Evolutionary conservation across 2,329 filamentous ascomycete species (phyloP).

Genomic region (Tolypocladium tundrense): DNA sequence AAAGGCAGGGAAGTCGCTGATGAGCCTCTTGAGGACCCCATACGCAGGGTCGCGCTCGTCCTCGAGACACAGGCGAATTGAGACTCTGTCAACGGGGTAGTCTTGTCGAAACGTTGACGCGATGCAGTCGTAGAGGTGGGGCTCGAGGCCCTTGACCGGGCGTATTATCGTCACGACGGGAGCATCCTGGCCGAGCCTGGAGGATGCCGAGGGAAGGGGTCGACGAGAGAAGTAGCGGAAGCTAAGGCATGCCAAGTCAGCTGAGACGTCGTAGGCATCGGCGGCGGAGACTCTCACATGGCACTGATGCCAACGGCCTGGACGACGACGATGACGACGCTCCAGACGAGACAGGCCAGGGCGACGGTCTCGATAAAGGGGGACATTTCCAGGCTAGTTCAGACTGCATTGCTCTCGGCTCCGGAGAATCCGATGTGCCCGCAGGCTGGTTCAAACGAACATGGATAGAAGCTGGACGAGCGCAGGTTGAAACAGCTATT

Average conservation of each 20-base stretch:
- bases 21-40: conserved; percentile 58
- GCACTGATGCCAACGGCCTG: conserved; percentile 46
- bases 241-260: conserved; percentile 18
- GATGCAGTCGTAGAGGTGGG: conserved; percentile 84
- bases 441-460: neutral
- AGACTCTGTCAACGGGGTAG: conserved; percentile 68
- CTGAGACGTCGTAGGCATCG: neutral
- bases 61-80: conserved; percentile 74
- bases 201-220: conserved; percentile 38
- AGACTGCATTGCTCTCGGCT: conserved; percentile 4
- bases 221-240: conserved; percentile 42
- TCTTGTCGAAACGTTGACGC: conserved; percentile 73
- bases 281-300: conserved; percentile 31
- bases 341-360: conserved; percentile 42
- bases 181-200: conserved; percentile 39
- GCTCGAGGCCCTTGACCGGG: conserved; percentile 86
- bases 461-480: neutral
- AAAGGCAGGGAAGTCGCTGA: conserved; percentile 61
- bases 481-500: neutral
- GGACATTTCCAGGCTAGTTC: conserved; percentile 13
- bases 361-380: conserved; percentile 28
- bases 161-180: conserved; percentile 86
- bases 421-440: neutral
- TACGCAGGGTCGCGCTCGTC: conserved; percentile 67
- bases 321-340: conserved; percentile 38